Percentiles rank a stretch among this genome's conserved stretches.
These are phyloP conservation scores for Ochetophila trinervis DNA, from an alignment of 306 rosid species.

Conservation along the genomic window DNA sequence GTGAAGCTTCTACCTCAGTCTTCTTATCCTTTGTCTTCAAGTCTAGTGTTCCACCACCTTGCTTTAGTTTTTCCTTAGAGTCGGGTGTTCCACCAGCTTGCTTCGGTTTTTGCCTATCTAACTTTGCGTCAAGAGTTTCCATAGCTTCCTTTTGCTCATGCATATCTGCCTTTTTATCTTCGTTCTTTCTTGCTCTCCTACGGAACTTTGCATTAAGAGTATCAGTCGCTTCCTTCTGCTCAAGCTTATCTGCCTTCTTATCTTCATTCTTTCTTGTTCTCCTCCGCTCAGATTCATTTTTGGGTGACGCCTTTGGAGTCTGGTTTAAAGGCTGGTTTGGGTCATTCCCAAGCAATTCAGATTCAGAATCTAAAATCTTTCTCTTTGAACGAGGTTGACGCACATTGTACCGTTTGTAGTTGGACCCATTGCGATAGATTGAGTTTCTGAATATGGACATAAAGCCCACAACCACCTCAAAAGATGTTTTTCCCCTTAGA, in stretches of 20 bases:
- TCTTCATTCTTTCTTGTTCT: conserved; percentile 32
- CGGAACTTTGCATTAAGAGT: conserved; percentile 22
- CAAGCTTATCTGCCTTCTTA: conserved; percentile 4
- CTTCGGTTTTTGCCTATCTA: conserved; percentile 3
- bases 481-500: conserved; percentile 25
- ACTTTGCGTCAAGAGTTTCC: conserved; percentile 5
- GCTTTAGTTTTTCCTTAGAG: conserved; percentile 3
- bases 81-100: conserved; percentile 7
- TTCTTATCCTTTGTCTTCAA: conserved; percentile 26
- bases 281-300: conserved; percentile 29
- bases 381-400: conserved; percentile 47
- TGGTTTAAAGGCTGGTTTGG: conserved; percentile 24
- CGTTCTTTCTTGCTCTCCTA: conserved; percentile 31
- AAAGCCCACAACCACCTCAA: conserved; percentile 38
- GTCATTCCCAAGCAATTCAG: conserved; percentile 22
- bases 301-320: conserved; percentile 6
- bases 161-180: conserved; percentile 13
- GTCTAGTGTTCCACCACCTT: conserved; percentile 7
- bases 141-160: conserved; percentile 23
- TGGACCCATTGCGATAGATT: conserved; percentile 42
- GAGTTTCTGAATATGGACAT: conserved; percentile 52
- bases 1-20: conserved; percentile 5
- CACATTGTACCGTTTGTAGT: conserved; percentile 32
- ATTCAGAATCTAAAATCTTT: conserved; percentile 40
- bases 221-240: conserved; percentile 22